Conservation (phyloP, 106 monocot genomes). For the Apostasia ramifera region DNA sequence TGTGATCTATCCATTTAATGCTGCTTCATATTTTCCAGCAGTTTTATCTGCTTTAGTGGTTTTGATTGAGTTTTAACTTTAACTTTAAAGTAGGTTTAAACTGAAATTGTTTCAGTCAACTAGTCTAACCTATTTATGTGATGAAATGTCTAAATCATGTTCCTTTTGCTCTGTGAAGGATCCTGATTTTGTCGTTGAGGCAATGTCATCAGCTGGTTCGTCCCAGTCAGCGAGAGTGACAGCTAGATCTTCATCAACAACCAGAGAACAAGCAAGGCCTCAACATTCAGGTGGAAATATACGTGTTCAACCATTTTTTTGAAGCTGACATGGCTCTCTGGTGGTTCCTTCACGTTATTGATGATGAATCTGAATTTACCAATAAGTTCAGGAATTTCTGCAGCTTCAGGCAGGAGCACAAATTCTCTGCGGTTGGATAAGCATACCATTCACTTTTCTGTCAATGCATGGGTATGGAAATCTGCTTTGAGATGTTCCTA, state of each 20-base stretch:
- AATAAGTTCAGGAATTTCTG: constrained; percentile 1
- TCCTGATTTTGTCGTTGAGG: constrained; percentile 70
- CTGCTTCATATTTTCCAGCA: too few species aligned
- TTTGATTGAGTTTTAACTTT: too few species aligned
- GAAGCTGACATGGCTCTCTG: background rate
- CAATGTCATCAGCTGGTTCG: constrained; percentile 43
- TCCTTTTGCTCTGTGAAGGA: constrained; percentile 26
- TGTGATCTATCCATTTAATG: too few species aligned
- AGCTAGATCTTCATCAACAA: constrained; percentile 33
- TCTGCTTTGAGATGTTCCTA: background rate
- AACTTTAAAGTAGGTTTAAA: too few species aligned
- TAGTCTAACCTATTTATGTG: too few species aligned
- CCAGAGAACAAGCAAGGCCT: constrained; percentile 35
- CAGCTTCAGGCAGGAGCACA: constrained; percentile 3
- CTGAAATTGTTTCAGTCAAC: too few species aligned
- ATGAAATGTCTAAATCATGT: background rate
- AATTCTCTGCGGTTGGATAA: constrained; percentile 8
- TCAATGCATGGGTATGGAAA: constrained; percentile 10
- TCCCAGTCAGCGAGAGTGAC: constrained; percentile 50
- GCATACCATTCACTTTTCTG: constrained; percentile 11
- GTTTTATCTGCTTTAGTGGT: too few species aligned
- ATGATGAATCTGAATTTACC: background rate
- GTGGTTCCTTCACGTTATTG: background rate
- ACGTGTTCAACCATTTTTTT: background rate
- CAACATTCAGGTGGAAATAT: constrained; percentile 11